A percentile compares a stretch with the other conserved stretches of the same genome.
phyloP scores from a whole-genome alignment of 306 rosid species.

The peach (Prunus persica) region DNA sequence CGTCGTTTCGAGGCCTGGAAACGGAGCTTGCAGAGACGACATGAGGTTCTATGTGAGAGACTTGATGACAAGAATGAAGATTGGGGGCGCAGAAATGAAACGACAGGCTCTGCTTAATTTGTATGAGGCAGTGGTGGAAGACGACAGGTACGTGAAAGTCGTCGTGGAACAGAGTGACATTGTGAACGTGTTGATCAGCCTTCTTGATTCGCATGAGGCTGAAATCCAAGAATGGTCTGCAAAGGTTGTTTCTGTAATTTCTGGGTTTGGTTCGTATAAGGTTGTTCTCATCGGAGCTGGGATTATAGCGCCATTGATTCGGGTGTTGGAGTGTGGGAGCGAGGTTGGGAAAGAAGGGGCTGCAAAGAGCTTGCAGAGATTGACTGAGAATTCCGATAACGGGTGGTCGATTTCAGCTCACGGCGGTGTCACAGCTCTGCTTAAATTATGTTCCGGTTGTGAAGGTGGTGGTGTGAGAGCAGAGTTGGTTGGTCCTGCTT shows the following conservation, averaged over 20 bases:
- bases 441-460: constrained; percentile 48
- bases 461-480: constrained; percentile 25
- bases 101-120: constrained; percentile 53
- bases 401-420: constrained; percentile 92
- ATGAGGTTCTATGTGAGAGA: constrained; percentile 80
- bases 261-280: constrained; percentile 53
- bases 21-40: constrained; percentile 76
- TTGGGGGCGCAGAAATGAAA: constrained; percentile 71
- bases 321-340: constrained; percentile 69
- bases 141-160: constrained; percentile 68
- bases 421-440: constrained; percentile 75
- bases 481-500: constrained; percentile 64
- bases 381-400: constrained; percentile 79
- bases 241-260: constrained; percentile 48
- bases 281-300: constrained; percentile 54
- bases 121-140: constrained; percentile 47
- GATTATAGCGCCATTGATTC: constrained; percentile 57
- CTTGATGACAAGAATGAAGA: constrained; percentile 67
- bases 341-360: constrained; percentile 49
- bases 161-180: constrained; percentile 51
- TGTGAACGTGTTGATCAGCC: constrained; percentile 44
- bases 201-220: constrained; percentile 54
- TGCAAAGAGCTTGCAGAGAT: constrained; percentile 51
- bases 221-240: constrained; percentile 61
- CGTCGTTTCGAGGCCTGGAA: constrained; percentile 63